A percentile compares a stretch with the other conserved stretches of the same genome.
Conservation (phyloP, 176 grass and related monocot genomes). For the Dendrocalamus sinicus region DNA sequence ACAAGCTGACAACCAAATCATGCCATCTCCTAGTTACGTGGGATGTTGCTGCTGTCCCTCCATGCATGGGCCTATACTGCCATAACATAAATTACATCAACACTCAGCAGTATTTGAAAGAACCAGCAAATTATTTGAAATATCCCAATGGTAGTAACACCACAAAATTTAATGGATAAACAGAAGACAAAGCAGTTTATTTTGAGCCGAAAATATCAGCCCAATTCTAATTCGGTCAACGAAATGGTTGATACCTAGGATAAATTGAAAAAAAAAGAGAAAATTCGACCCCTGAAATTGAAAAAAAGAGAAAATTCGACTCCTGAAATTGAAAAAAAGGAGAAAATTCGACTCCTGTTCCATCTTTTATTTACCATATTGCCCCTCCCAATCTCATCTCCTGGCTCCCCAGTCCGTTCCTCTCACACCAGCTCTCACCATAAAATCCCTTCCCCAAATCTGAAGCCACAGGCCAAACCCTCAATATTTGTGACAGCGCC, state of each 20-base stretch:
- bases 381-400: not conserved
- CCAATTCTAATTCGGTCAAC: not conserved
- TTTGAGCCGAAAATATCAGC: not conserved
- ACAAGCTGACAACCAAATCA: too few species aligned
- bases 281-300: not conserved
- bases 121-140: not conserved
- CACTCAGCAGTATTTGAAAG: not conserved
- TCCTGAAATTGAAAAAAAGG: not conserved
- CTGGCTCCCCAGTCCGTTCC: not conserved
- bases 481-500: not conserved
- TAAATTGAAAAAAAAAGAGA: not conserved
- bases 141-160: not conserved
- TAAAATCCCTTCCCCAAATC: not conserved
- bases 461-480: not conserved
- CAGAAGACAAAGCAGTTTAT: not conserved
- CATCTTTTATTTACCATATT: not conserved
- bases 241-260: not conserved
- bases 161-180: not conserved
- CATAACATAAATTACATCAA: not conserved
- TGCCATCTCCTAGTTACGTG: too few species aligned
- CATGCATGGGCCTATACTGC: too few species aligned
- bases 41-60: too few species aligned
- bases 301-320: not conserved
- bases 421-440: not conserved
- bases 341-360: not conserved